Base-by-base conservation (phyloP, 129 eudicot genomes). In the Oenanthe sinensis region DNA sequence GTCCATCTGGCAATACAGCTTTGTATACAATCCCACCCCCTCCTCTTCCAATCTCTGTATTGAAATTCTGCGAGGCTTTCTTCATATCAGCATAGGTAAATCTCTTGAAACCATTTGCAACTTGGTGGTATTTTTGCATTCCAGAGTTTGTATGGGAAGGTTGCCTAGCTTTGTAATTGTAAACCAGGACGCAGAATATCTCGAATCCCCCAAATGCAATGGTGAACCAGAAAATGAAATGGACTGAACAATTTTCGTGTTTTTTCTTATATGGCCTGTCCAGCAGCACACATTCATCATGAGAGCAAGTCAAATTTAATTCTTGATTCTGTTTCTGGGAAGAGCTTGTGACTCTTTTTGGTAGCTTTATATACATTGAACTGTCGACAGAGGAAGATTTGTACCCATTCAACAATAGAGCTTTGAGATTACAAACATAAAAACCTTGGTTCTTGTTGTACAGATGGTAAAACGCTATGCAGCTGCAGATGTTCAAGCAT, bases 1-100 rank as follows among this genome's bases (percentile, higher is more conserved):
- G 44, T 4, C 39, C 20, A 36, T 78, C 81, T 15, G 80, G 40
- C 7, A 78, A 30, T 12, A 60, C 42, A 30, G 58, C 78, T 47
- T 75, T 75, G 24, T 75, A 75, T 12, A 75, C 78, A 37, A 52
- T 12, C 16, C 79, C 47, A 33, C 46, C 39, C 2, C 79, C 79
- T 33, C 79, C 79, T 76, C 48, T 30, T 14, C 79, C 79, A 36
- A 76, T 48, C 79, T 76, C 79, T 36, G 30, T 14, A 22, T 11
- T 52, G 30, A 76, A 76, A 50, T 76, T 76, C 8, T n/a, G 45
- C 19, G 79, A 14, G 2, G 69, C 79, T 42, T 52, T 76, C 47
- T 52, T 76, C 8, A 76, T 28, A 16, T 76, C 69, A 33, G 69
- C 46, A 76, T 76, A 76, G 19, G 8, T 52, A 22, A 76, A 76